Conservation (phyloP, 2,329 filamentous ascomycete genomes). For the Fusarium pseudograminearum region DNA sequence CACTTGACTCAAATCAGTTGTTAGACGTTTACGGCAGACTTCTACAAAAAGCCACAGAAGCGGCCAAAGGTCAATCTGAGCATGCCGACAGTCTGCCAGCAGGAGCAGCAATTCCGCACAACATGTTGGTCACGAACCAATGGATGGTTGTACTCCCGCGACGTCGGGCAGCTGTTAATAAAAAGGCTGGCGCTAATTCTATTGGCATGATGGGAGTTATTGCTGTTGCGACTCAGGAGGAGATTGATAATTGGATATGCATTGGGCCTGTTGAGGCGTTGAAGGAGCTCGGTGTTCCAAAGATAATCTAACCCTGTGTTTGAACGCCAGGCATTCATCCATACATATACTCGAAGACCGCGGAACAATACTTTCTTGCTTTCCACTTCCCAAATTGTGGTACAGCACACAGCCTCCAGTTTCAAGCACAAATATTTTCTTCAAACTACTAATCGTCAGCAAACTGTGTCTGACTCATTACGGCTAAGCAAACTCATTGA, state of each 20-base stretch:
- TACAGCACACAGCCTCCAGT: conserved; percentile 6
- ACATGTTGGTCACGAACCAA: background rate
- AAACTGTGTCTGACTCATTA: background rate
- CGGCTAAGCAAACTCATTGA: too few relatives aligned
- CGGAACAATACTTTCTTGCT: conserved; percentile 14
- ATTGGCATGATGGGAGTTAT: conserved; percentile 8
- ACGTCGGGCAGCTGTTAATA: background rate
- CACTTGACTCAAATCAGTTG: accelerated
- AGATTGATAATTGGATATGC: background rate
- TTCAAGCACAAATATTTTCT: conserved; percentile 8
- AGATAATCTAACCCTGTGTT: background rate
- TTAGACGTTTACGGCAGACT: background rate
- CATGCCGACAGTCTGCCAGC: accelerated
- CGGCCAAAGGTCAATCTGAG: background rate
- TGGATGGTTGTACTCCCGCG: background rate
- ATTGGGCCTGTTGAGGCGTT: background rate
- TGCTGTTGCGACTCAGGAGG: background rate
- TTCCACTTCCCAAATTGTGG: background rate
- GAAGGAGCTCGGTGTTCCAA: background rate
- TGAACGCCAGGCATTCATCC: background rate
- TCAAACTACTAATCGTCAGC: conserved; percentile 3
- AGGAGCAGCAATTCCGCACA: background rate
- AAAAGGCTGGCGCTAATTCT: background rate
- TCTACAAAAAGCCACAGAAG: accelerated
- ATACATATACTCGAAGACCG: background rate